Conservation (phyloP, 2,329 filamentous ascomycete genomes). For the Myriosclerotinia scirpicola region DNA sequence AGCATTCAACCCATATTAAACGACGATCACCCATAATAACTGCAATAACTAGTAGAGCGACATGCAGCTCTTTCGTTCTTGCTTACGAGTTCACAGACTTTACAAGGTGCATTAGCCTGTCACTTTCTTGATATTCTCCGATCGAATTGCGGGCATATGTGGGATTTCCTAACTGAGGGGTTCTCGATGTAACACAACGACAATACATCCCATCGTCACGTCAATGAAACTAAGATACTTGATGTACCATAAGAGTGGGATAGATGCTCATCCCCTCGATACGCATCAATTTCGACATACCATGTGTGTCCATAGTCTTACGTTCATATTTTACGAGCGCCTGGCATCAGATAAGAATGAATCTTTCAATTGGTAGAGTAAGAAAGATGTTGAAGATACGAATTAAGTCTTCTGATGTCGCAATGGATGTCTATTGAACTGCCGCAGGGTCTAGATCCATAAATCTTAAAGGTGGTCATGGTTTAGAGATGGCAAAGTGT, state of each 20-base stretch:
- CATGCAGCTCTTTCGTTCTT: background rate
- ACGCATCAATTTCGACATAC: background rate
- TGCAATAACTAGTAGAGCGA: background rate
- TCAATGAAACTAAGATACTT: background rate
- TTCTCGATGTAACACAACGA: background rate
- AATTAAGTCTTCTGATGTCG: background rate
- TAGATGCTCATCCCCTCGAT: background rate
- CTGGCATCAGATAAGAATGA: constrained; percentile 1
- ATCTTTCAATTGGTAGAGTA: background rate
- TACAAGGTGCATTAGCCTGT: background rate
- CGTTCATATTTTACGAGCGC: background rate
- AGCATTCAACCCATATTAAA: constrained; percentile 1
- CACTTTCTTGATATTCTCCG: background rate
- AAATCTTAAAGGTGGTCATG: background rate
- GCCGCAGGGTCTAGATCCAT: background rate
- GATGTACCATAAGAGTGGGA: constrained; percentile 1
- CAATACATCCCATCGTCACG: constrained; percentile 14
- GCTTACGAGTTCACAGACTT: background rate
- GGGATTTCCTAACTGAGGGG: constrained; percentile 13
- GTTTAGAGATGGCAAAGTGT: background rate
- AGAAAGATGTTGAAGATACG: background rate
- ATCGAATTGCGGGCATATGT: background rate
- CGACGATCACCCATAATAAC: background rate
- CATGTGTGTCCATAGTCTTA: background rate
- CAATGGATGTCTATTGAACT: background rate